These are phyloP conservation scores for Chionographis japonica DNA, from an alignment of 106 monocot genomes.

Conservation along the genomic window DNA sequence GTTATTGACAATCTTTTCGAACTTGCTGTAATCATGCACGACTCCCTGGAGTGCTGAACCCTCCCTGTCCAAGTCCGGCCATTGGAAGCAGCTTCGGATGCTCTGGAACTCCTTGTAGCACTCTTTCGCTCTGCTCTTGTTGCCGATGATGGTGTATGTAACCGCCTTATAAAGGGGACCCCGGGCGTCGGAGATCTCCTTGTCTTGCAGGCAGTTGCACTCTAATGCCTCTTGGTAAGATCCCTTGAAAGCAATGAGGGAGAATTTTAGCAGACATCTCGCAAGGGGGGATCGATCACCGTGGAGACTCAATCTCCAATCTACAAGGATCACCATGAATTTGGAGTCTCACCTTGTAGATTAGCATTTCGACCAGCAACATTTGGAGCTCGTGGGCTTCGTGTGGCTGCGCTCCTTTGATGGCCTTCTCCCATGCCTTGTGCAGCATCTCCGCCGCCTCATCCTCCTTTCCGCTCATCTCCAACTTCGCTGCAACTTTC, in stretches of 20 bases:
- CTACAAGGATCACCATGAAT: no score
- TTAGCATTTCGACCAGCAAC: slow-evolving; percentile 38
- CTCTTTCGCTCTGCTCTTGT: neutral
- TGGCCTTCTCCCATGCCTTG: neutral
- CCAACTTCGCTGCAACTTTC: slow-evolving; percentile 17
- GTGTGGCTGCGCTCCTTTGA: neutral
- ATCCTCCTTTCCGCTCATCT: slow-evolving; percentile 32
- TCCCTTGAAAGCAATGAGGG: slow-evolving; percentile 4
- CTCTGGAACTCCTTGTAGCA: slow-evolving; percentile 14
- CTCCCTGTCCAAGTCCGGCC: neutral
- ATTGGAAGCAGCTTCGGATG: slow-evolving; percentile 7
- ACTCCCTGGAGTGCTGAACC: slow-evolving; percentile 6
- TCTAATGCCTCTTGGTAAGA: slow-evolving; percentile 10
- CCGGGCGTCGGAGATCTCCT: slow-evolving; percentile 18
- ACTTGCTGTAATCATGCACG: slow-evolving; percentile 10
- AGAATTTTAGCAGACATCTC: neutral
- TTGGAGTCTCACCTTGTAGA: slow-evolving; percentile 17
- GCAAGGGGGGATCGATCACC: no score
- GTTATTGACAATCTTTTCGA: slow-evolving; percentile 4
- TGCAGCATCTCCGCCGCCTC: slow-evolving; percentile 14
- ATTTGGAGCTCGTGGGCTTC: slow-evolving; percentile 33
- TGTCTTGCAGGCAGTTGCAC: slow-evolving; percentile 13
- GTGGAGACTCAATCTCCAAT: no score
- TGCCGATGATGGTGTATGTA: neutral
- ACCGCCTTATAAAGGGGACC: slow-evolving; percentile 19